phyloP scores from a whole-genome alignment of 768 basidiomycete species.

The Tulasnella sp. region DNA sequence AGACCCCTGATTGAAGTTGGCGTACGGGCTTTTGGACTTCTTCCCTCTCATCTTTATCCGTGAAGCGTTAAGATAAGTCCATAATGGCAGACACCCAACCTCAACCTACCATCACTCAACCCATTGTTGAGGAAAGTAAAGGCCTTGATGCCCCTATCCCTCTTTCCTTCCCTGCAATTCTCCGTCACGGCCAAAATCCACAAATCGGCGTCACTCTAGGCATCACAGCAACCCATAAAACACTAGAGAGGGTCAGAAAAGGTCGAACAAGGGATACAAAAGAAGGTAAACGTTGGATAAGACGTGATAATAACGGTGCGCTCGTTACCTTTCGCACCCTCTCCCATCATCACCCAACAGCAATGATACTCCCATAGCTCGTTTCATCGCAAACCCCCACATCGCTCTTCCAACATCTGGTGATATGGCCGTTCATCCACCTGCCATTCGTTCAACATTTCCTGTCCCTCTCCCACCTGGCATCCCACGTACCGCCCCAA shows the following conservation, averaged over 20 bases:
- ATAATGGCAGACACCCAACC: no score
- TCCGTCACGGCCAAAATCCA: slow-evolving; percentile 39
- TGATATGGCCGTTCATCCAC: slow-evolving; percentile 39
- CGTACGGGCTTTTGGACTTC: no score
- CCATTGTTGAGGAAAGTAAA: no score
- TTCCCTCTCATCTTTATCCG: no score
- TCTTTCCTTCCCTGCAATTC: slow-evolving; percentile 59
- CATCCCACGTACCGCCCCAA: slow-evolving; percentile 44
- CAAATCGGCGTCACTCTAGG: slow-evolving; percentile 1
- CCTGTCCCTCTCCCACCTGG: slow-evolving; percentile 62
- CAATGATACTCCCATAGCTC: slow-evolving; percentile 36
- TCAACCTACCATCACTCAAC: no score
- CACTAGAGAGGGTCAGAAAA: slow-evolving; percentile 27
- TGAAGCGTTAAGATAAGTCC: no score
- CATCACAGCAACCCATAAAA: no score
- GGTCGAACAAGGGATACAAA: slow-evolving; percentile 41
- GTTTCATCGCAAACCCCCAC: slow-evolving; percentile 60
- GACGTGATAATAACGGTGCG: slow-evolving; percentile 67
- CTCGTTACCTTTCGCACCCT: slow-evolving; percentile 3
- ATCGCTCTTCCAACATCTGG: slow-evolving; percentile 45
- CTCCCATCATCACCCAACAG: background rate
- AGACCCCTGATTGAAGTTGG: no score
- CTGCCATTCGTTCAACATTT: slow-evolving; percentile 45
- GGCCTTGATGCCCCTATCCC: slow-evolving; percentile 30
- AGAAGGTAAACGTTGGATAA: slow-evolving; percentile 65